Base-by-base conservation (phyloP, 805 yeast species). In the Saccharomycopsis guyanensis region DNA sequence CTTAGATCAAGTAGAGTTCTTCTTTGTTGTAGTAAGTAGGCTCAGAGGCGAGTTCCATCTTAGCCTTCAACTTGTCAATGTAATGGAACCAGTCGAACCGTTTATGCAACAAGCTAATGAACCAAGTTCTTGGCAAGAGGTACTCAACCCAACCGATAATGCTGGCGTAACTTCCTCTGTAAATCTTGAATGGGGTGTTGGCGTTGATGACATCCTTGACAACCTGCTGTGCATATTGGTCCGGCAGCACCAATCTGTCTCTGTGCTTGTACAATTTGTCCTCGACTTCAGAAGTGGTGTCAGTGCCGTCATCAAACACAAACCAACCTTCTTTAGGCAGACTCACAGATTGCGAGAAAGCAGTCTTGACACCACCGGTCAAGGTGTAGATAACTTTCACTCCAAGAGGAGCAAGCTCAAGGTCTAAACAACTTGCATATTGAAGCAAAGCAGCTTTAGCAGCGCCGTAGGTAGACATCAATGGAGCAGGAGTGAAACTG, bases 121-220 rank as follows among this genome's bases (percentile, higher is more conserved):
- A 31, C 25, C 13, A 15, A 10, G 7, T n/a, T 43, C 47, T 43
- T 19, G 47, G 47, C 34, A 43, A 24, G n/a, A 43, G 32, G 5
- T 40, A 8, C 27, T 22, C 16, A n/a, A 68, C 62, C 54, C 64
- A 63, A 12, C 50, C 49, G 35, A 63, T 55, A 2, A 69, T 36
- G 1, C 56, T 53, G 3, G 79, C 72, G 60, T 60, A 59, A 0
- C 63, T 54, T 4, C 89, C 89, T 43, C 82, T 64, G 58, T 77
- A 80, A 12, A 73, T 63, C 56, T 78, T 75, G 36, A 80, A 70
- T 0, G 68, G 69, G 44, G 65, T 69, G 3, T 43, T 41, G 1
- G 13, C 13, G 38, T 32, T n/a, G 5, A 13, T 15, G 15, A 63
- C 20, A 48, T 73, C 73, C 39, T 59, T 55, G n/a, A 66, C 69